Evolutionary conservation across 345 rosid species (phyloP), one percentile per base, ranked within the genome.

Genomic region (Angophora floribunda): DNA sequence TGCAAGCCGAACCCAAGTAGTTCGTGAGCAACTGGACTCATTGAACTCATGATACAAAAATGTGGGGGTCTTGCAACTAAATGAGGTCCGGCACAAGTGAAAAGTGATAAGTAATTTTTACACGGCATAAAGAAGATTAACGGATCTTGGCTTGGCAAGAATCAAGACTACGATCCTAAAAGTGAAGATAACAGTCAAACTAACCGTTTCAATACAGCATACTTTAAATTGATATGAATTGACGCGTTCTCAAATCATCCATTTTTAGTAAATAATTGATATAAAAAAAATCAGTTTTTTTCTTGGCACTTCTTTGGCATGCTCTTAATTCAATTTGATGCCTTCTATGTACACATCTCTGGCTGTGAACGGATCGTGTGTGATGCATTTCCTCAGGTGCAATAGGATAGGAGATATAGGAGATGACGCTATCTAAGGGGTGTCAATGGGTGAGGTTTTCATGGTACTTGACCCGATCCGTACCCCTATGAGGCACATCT

Each of bases 101-200:
- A 59, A 26, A 59, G 30, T 11, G 5, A 59, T 4, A 6, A 10
- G 5, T 26, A 24, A 59, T 11, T 24, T 26, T 59, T 26, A 24
- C 65, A 24, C 11, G 4, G 1, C 30, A 0, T 59, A 9, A 12
- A 1, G 65, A 59, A 10, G 7, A 59, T 13, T 11, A 6, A 10
- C 14, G 2, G 5, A 26, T 59, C 11, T 5, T 11, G n/a, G 5
- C 11, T 5, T 11, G n/a, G 5, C 7, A 59, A 3, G 1, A 2
- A 5, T 11, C 30, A 59, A 10, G 1, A 26, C 15, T 1, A 0
- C 1, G 15, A 61, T 26, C 12, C 16, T 61, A 61, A 12, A 57
- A 57, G 13, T 57, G 28, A 57, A 57, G 63, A 59, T 59, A 59
- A 59, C 11, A 10, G 3, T 12, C 65, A 26, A 26, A 32, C 5